These are phyloP conservation scores for Stentor coeruleus DNA, from an alignment of 73 alveolate species.

Conservation along the genomic window DNA sequence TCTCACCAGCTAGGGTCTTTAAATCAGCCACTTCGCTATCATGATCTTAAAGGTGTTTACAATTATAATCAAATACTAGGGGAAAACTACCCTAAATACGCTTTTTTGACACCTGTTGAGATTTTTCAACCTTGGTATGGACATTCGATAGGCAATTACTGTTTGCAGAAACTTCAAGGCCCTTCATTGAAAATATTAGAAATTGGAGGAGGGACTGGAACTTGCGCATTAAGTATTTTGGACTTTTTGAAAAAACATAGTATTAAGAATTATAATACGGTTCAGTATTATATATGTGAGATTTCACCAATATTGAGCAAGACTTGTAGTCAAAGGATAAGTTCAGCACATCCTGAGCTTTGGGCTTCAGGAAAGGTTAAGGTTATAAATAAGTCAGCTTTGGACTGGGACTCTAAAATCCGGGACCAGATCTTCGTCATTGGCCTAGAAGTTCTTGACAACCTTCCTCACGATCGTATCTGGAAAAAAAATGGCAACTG, in stretches of 20 bases:
- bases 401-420: constrained; percentile 35
- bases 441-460: constrained; percentile 72
- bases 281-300: constrained; percentile 69
- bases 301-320: constrained; percentile 57
- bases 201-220: constrained; percentile 89
- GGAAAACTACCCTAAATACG: constrained; percentile 71
- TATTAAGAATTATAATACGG: constrained; percentile 41
- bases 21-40: constrained; percentile 50
- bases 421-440: constrained; percentile 41
- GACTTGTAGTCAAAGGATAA: constrained; percentile 47
- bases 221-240: constrained; percentile 66
- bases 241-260: constrained; percentile 64
- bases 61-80: constrained; percentile 56
- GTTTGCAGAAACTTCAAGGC: constrained; percentile 37
- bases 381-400: constrained; percentile 46
- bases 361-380: constrained; percentile 42
- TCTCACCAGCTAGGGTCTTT: constrained; percentile 70
- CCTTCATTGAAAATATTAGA: constrained; percentile 58
- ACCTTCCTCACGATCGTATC: constrained; percentile 81
- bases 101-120: constrained; percentile 86
- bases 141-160: constrained; percentile 71
- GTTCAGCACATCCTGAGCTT: constrained; percentile 40
- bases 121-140: constrained; percentile 86
- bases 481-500: constrained; percentile 33
- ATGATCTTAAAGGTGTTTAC: constrained; percentile 31